Percentiles rank a stretch among this genome's conserved stretches.
Conservation (phyloP, 805 yeast genomes). For the Hanseniaspora lindneri region DNA sequence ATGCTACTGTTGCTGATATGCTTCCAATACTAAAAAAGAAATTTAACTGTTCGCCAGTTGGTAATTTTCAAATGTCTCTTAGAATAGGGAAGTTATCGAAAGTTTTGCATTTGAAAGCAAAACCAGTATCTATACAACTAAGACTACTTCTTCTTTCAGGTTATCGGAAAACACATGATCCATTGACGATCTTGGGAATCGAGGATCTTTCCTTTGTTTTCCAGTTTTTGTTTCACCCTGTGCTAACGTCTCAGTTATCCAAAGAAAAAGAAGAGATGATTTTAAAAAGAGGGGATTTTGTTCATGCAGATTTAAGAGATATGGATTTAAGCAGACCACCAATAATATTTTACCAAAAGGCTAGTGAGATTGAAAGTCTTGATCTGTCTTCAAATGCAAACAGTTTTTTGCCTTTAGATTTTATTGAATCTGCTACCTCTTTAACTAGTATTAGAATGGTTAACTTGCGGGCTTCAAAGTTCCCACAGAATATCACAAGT, state of each 20-base stretch:
- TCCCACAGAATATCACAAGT: slow-evolving; percentile 63
- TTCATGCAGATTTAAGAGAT: slow-evolving; percentile 59
- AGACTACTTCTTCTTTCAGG: slow-evolving; percentile 66
- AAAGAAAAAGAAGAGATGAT: slow-evolving; percentile 61
- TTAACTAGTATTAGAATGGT: slow-evolving; percentile 56
- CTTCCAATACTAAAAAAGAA: slow-evolving; percentile 62
- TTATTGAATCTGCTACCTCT: slow-evolving; percentile 68
- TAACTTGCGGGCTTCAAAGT: slow-evolving; percentile 56
- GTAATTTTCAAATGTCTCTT: slow-evolving; percentile 64
- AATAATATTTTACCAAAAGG: slow-evolving; percentile 63
- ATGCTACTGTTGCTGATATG: slow-evolving; percentile 65
- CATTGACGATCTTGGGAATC: slow-evolving; percentile 64
- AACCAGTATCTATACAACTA: slow-evolving; percentile 66
- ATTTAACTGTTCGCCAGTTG: slow-evolving; percentile 55
- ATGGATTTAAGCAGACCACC: slow-evolving; percentile 77
- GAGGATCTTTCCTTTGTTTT: slow-evolving; percentile 74
- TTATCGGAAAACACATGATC: slow-evolving; percentile 56
- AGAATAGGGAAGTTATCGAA: slow-evolving; percentile 67
- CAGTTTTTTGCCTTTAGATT: slow-evolving; percentile 69
- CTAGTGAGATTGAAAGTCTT: slow-evolving; percentile 66
- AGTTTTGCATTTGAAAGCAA: slow-evolving; percentile 57
- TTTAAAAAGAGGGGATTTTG: slow-evolving; percentile 44
- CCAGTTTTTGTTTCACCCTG: slow-evolving; percentile 61
- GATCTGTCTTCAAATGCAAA: slow-evolving; percentile 84
- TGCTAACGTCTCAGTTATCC: slow-evolving; percentile 47